These are phyloP conservation scores for Scedosporium aurantiacum DNA, from an alignment of 2,329 filamentous ascomycete species.

Conservation along the genomic window DNA sequence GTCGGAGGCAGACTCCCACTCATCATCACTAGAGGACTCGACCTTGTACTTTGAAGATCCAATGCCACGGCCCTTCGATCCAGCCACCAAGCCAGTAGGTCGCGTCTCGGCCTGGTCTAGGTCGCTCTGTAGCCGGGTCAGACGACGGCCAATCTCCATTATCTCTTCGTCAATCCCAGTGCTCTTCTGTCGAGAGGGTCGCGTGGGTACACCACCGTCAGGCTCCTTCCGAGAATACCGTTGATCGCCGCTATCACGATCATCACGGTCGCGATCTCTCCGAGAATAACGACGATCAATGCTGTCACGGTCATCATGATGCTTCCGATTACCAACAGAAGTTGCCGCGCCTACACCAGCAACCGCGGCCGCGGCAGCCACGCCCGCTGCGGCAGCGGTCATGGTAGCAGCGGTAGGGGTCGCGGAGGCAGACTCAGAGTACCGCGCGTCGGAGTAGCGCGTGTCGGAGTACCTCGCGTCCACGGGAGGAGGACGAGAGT, in stretches of 20 bases:
- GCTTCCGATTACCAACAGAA: background rate
- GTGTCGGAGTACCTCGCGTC: background rate
- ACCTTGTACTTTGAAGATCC: slow-evolving; percentile 29
- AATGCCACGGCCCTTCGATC: slow-evolving; percentile 17
- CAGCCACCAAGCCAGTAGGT: slow-evolving; percentile 21
- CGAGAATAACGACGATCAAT: background rate
- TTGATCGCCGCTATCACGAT: background rate
- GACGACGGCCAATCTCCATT: slow-evolving; percentile 40
- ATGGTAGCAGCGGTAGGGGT: slow-evolving; percentile 4
- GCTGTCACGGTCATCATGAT: background rate
- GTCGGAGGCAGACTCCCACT: slow-evolving; percentile 44
- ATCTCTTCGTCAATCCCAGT: slow-evolving; percentile 43
- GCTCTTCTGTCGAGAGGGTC: background rate
- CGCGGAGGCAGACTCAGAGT: background rate
- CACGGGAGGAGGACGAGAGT: background rate
- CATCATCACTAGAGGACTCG: slow-evolving; percentile 31
- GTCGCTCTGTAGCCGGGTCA: slow-evolving; percentile 33
- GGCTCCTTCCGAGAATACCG: background rate
- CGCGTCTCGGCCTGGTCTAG: slow-evolving; percentile 19
- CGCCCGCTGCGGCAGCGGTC: slow-evolving; percentile 7
- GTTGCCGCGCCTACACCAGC: background rate
- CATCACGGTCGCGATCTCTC: background rate
- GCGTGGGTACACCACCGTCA: background rate
- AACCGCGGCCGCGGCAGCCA: background rate
- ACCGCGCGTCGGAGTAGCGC: background rate